Conservation (phyloP, 2,329 filamentous ascomycete genomes). For the Magnaporthiopsis rhizophila region DNA sequence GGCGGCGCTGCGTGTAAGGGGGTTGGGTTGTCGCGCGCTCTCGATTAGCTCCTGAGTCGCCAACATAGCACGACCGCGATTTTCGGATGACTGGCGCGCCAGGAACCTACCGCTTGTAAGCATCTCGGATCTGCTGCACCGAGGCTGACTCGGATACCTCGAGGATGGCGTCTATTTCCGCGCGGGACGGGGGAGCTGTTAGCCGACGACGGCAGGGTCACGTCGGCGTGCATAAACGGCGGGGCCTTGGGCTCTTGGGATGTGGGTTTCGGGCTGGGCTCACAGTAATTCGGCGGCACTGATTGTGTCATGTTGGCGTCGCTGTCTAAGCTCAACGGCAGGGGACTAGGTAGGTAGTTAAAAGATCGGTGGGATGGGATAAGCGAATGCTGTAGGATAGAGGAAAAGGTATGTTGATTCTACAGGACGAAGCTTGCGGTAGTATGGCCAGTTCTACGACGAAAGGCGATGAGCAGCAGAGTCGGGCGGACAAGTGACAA, state of each 20-base stretch:
- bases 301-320: constrained; percentile 24
- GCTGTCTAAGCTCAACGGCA: neutral
- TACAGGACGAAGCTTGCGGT: neutral
- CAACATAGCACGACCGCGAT: neutral
- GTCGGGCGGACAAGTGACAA: constrained; percentile 18
- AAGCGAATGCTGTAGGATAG: neutral
- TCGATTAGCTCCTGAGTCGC: neutral
- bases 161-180: constrained; percentile 58
- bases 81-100: neutral
- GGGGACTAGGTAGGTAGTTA: neutral
- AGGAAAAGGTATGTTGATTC: no score
- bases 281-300: constrained; percentile 53
- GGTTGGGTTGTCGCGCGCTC: neutral
- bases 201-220: no score
- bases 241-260: no score
- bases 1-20: constrained; percentile 56
- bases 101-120: constrained; percentile 71
- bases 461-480: no score
- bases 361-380: neutral
- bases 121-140: constrained; percentile 78
- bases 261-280: constrained; percentile 14
- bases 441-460: no score
- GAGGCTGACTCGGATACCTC: constrained; percentile 67
- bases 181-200: neutral
- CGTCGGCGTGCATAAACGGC: no score